These are phyloP conservation scores for Suillus hirtellus DNA, from an alignment of 768 basidiomycete genomes.

Conservation along the genomic window DNA sequence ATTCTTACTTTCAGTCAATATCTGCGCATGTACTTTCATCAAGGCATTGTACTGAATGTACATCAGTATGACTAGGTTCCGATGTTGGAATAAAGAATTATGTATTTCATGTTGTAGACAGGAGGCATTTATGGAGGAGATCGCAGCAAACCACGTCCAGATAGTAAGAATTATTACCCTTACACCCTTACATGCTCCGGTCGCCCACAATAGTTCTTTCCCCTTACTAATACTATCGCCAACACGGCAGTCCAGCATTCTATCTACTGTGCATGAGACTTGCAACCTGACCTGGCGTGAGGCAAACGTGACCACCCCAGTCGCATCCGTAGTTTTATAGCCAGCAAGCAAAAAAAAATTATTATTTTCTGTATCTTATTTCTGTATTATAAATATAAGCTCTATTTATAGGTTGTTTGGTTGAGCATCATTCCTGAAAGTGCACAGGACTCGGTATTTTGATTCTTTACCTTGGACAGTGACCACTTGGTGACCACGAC, in stretches of 20 bases:
- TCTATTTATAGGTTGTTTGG: constrained; percentile 8
- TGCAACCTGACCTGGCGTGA: not conserved
- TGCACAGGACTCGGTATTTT: constrained; percentile 9
- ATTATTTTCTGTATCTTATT: not conserved
- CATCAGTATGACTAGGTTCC: constrained; percentile 6
- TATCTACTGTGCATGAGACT: not conserved
- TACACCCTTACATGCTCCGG: not conserved
- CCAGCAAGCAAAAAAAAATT: no score
- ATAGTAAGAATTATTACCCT: not conserved
- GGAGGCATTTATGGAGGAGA: constrained; percentile 5
- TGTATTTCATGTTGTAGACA: constrained; percentile 10
- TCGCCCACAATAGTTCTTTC: not conserved
- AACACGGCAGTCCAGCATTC: not conserved
- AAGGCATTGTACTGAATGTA: constrained; percentile 8
- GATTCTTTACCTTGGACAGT: constrained; percentile 4
- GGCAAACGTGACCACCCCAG: not conserved
- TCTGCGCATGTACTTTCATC: constrained; percentile 9
- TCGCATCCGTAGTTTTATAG: no score
- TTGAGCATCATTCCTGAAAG: constrained; percentile 5
- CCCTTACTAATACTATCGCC: not conserved
- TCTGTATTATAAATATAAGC: not conserved
- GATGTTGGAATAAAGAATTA: constrained; percentile 9
- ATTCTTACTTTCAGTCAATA: constrained; percentile 9
- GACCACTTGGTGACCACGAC: constrained; percentile 8
- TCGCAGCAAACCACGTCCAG: not conserved